Percentiles rank a stretch among this genome's conserved stretches.
phyloP scores from a whole-genome alignment of 495 filamentous ascomycete genomes.

The Neurospora sp. region DNA sequence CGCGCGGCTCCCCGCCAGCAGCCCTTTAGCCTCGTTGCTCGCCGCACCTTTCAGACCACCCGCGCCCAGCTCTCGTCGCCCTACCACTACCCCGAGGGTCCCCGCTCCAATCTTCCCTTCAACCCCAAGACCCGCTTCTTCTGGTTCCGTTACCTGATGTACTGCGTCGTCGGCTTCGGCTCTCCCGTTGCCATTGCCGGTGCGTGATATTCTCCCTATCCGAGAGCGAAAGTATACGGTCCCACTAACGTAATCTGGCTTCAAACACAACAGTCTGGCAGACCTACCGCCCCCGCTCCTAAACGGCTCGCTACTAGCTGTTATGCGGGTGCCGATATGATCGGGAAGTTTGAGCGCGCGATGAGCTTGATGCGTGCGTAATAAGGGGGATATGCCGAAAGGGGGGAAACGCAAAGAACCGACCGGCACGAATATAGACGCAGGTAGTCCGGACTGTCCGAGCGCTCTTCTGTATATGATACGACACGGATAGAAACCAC shows the following conservation, averaged over 20 bases:
- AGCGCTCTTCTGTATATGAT: constrained; percentile 19
- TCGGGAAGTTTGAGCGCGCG: background rate
- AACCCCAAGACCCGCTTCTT: constrained; percentile 86
- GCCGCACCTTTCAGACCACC: constrained; percentile 90
- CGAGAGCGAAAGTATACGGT: background rate
- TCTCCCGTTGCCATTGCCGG: constrained; percentile 73
- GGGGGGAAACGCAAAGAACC: background rate
- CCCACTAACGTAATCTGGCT: background rate
- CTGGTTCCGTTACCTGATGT: constrained; percentile 69
- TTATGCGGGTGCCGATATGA: background rate
- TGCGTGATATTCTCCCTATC: constrained; percentile 38
- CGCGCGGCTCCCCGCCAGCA: constrained; percentile 51
- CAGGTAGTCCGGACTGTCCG: background rate
- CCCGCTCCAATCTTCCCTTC: constrained; percentile 90
- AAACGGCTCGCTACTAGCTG: constrained; percentile 14
- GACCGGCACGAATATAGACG: background rate
- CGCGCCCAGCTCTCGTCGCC: constrained; percentile 76
- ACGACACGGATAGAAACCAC: constrained; percentile 14
- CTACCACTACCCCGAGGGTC: constrained; percentile 97
- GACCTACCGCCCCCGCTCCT: constrained; percentile 57
- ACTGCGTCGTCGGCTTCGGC: constrained; percentile 68
- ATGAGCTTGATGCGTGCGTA: background rate
- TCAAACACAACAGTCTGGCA: constrained; percentile 59
- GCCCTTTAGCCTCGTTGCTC: constrained; percentile 62
- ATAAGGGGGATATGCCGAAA: background rate